A percentile compares a stretch with the other conserved stretches of the same genome.
These are phyloP conservation scores for Golubevia sp. DNA, from an alignment of 1,284 basidiomycete genomes.

Conservation along the genomic window DNA sequence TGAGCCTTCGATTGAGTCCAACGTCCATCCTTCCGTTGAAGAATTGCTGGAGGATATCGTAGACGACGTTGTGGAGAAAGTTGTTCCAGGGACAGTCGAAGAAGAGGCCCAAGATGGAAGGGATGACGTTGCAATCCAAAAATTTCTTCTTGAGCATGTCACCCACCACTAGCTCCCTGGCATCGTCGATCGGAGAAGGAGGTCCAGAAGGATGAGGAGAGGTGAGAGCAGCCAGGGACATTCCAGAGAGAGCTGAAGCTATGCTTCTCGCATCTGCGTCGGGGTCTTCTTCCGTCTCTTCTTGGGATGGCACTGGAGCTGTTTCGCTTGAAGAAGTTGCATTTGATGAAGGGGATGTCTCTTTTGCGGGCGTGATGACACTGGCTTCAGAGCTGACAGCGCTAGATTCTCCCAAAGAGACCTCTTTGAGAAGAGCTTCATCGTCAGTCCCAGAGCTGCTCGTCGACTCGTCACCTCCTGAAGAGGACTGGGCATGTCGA, in stretches of 20 bases:
- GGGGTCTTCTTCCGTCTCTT: conserved; percentile 10
- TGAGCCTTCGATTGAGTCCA: conserved; percentile 37
- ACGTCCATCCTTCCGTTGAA: conserved; percentile 70
- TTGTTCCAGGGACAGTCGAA: conserved; percentile 98
- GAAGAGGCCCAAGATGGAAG: conserved; percentile 68
- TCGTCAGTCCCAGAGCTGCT: conserved; percentile 21
- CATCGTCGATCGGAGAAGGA: conserved; percentile 37
- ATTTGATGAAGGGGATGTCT: not conserved
- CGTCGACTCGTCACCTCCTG: not conserved
- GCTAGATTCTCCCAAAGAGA: conserved; percentile 11
- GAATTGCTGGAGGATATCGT: conserved; percentile 94
- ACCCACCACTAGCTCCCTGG: conserved; percentile 39
- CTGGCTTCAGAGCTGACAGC: not conserved
- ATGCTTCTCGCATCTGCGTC: conserved; percentile 16
- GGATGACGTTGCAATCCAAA: conserved; percentile 48
- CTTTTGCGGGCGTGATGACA: too few relatives aligned
- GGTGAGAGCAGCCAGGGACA: conserved; percentile 48
- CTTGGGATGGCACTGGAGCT: conserved; percentile 4
- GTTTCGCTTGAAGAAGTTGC: conserved; percentile 1
- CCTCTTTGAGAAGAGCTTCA: conserved; percentile 45
- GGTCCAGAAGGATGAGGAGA: conserved; percentile 32
- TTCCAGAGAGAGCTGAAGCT: conserved; percentile 36
- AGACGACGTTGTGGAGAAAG: conserved; percentile 94
- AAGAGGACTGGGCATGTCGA: not conserved
- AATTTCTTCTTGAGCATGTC: conserved; percentile 54